A percentile compares a stretch with the other conserved stretches of the same genome.
Evolutionary conservation across 1,284 basidiomycete genomes (phyloP).

Genomic region (Naganishia albida): DNA sequence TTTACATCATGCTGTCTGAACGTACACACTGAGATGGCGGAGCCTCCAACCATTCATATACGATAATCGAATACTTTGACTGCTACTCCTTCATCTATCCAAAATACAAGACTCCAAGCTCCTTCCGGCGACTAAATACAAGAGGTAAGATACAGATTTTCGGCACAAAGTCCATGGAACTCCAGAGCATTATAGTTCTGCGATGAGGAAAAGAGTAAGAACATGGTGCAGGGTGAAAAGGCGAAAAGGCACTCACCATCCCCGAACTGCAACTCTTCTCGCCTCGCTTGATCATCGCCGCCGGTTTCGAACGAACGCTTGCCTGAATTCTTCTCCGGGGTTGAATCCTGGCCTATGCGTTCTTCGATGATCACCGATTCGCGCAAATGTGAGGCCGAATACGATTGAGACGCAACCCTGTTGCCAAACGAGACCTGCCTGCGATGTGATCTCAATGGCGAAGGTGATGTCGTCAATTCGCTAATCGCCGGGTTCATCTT

Average conservation of each 20-base stretch:
- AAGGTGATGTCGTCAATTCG: constrained; percentile 25
- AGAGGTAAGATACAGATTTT: background rate
- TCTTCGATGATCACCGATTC: constrained; percentile 29
- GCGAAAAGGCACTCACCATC: constrained; percentile 7
- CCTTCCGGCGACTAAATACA: background rate
- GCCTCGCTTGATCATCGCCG: constrained; percentile 1
- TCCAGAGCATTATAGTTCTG: constrained; percentile 6
- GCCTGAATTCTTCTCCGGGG: constrained; percentile 11
- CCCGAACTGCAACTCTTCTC: constrained; percentile 7
- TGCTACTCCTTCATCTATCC: constrained; percentile 2
- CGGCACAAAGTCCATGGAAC: constrained; percentile 2
- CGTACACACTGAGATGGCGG: too few species aligned
- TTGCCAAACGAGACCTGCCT: constrained; percentile 33
- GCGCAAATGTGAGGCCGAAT: constrained; percentile 28
- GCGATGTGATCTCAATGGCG: constrained; percentile 24
- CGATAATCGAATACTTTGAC: too few species aligned
- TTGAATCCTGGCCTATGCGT: constrained; percentile 1
- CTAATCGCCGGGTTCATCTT: constrained; percentile 19
- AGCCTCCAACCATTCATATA: too few species aligned
- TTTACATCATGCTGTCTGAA: too few species aligned
- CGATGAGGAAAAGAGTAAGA: background rate
- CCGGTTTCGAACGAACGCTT: background rate
- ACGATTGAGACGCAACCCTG: constrained; percentile 18
- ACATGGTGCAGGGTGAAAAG: background rate
- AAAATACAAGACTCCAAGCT: constrained; percentile 2